These are phyloP conservation scores for Meyerozyma carpophila DNA, from an alignment of 1,139 yeast genomes.

Conservation along the genomic window DNA sequence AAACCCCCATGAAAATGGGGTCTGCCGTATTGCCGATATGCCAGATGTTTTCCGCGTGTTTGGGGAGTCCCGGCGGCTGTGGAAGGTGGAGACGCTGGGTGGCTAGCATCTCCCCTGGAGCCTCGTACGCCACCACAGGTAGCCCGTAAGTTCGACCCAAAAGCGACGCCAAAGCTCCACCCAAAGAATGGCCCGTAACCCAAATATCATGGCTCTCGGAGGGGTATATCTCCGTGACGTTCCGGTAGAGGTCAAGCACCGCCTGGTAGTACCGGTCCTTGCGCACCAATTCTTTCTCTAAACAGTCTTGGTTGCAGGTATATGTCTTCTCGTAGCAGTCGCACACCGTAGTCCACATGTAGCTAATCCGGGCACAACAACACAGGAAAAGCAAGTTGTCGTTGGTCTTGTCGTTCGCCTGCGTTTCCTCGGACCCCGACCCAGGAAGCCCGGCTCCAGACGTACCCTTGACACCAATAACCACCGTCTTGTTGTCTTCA, in stretches of 20 bases:
- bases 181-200: slow-evolving; percentile 94
- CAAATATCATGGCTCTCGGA: slow-evolving; percentile 70
- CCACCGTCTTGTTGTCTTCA: slow-evolving; percentile 58
- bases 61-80: slow-evolving; percentile 85
- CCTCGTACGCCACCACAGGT: slow-evolving; percentile 86
- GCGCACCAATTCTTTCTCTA: slow-evolving; percentile 69
- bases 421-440: slow-evolving; percentile 71
- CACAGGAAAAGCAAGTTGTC: slow-evolving; percentile 90
- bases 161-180: slow-evolving; percentile 81
- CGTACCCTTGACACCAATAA: slow-evolving; percentile 87
- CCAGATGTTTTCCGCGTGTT: slow-evolving; percentile 79
- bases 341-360: slow-evolving; percentile 93
- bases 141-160: slow-evolving; percentile 86
- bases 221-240: slow-evolving; percentile 56
- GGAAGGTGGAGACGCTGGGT: slow-evolving; percentile 83
- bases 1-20: slow-evolving; percentile 94
- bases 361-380: slow-evolving; percentile 92
- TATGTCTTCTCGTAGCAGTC: slow-evolving; percentile 85
- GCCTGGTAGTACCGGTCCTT: slow-evolving; percentile 84
- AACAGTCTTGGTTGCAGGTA: slow-evolving; percentile 84
- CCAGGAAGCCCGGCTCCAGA: slow-evolving; percentile 80
- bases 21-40: slow-evolving; percentile 97
- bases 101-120: slow-evolving; percentile 90
- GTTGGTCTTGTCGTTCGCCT: slow-evolving; percentile 72
- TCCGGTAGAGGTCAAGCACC: slow-evolving; percentile 68